A percentile compares a stretch with the other conserved stretches of the same genome.
These are phyloP conservation scores for Pyrenophora tritici-repentis DNA, from an alignment of 2,329 filamentous ascomycete genomes.

Conservation along the genomic window DNA sequence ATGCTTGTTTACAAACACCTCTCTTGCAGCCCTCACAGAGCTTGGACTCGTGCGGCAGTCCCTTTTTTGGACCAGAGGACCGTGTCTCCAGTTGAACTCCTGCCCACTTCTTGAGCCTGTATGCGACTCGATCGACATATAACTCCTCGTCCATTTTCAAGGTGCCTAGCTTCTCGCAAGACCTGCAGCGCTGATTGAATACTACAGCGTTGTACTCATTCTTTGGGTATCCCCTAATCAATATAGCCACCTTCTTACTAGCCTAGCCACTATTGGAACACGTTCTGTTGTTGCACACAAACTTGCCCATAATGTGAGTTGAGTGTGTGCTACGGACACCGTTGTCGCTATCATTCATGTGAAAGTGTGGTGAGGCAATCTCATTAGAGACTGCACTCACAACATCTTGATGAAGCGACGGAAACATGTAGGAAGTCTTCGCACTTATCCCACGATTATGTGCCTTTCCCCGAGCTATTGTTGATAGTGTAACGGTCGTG, in stretches of 20 bases:
- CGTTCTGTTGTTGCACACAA: conserved; percentile 18
- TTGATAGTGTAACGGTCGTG: too few species aligned
- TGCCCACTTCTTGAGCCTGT: conserved; percentile 31
- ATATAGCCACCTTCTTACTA: conserved; percentile 21
- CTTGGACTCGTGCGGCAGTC: background rate
- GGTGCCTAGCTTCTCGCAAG: conserved; percentile 19
- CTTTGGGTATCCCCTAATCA: conserved; percentile 17
- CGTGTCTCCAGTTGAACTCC: conserved; percentile 14
- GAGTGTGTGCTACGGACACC: conserved; percentile 7
- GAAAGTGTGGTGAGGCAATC: too few species aligned
- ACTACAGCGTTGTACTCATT: conserved; percentile 27
- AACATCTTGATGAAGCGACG: too few species aligned
- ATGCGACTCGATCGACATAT: conserved; percentile 29
- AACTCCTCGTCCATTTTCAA: conserved; percentile 19
- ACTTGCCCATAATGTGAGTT: conserved; percentile 22
- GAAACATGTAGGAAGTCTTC: too few species aligned
- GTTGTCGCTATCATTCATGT: background rate
- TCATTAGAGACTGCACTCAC: too few species aligned
- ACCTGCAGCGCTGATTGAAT: conserved; percentile 25
- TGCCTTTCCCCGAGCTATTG: too few species aligned
- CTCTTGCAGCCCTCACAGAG: background rate
- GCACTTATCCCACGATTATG: too few species aligned
- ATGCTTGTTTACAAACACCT: background rate
- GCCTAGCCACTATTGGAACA: conserved; percentile 13
- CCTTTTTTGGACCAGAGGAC: background rate